Base-by-base conservation (phyloP, 2,329 filamentous ascomycete species). In the Cercospora canescens region DNA sequence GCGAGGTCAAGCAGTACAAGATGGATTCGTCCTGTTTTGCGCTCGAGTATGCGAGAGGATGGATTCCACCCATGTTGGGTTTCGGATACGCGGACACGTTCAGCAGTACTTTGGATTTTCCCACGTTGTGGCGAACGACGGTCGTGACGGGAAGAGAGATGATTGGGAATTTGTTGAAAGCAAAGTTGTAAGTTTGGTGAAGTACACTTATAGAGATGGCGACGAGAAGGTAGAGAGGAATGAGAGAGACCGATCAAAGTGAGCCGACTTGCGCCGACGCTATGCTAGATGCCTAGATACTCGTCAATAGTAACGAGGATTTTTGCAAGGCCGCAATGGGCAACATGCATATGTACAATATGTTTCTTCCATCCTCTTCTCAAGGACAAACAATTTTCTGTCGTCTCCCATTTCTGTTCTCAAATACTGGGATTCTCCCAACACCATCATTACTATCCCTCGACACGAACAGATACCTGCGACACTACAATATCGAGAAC, bases 1-100 rank as follows among this genome's bases (percentile, higher is more conserved):
- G 91, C 71, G 81, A 83, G 65, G 90, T 89, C 66, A 93, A 92
- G 85, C 92, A 95, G 85, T 94, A 94, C 82, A 88, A 87, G 81
- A 93, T 94, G 89, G 87, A 90, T 68, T 85, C 86, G 18, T 83
- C 81, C 66, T 93, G 90, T 83, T 94, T 93, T 80, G 92, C 92
- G 61, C 85, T 95, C 72, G 92, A 94, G 84, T 92, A 94, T 79
- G 91, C 91, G 55, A 85, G 90, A 71, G 93, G 93, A 69, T 96
- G 92, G 92, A 96, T 97, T 79, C 93, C 93, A 55, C 91, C 91
- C 65, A 96, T 97, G 93, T 83, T 97, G 60, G 91, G 91, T 79
- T 96, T 96, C 79, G 93, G 93, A 67, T 94, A 90, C 78, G 91
- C 92, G 69, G 93, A 96, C 79, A 88, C 87, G 55, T 84, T 96